A percentile compares a stretch with the other conserved stretches of the same genome.
Evolutionary conservation across 495 filamentous ascomycete species (phyloP).

Genomic region (Penicillium macrosclerotiorum): DNA sequence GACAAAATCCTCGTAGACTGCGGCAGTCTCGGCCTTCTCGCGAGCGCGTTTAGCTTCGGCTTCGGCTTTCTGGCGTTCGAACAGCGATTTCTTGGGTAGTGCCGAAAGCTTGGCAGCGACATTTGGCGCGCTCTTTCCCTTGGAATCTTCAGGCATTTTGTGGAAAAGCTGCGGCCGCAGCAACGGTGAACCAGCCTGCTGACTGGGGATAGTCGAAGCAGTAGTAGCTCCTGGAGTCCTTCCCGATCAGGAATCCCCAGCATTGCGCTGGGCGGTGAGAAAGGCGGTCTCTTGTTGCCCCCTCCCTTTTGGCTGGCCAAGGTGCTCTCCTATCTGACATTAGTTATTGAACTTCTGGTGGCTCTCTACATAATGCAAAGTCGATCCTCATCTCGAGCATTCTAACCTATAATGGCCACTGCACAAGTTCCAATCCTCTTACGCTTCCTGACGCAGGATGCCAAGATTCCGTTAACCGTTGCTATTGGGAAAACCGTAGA

Average conservation of each 20-base stretch:
- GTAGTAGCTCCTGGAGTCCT: not conserved
- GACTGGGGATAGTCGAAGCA: not conserved
- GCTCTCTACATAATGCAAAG: not conserved
- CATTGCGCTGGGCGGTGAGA: not conserved
- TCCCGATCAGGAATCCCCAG: not conserved
- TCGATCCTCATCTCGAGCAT: not conserved
- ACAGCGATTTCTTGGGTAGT: constrained; percentile 80
- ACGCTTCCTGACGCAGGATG: constrained; percentile 71
- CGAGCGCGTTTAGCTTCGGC: constrained; percentile 86
- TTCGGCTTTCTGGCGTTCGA: constrained; percentile 90
- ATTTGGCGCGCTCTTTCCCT: constrained; percentile 72
- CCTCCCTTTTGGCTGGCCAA: not conserved
- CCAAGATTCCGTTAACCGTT: constrained; percentile 65
- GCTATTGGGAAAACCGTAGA: constrained; percentile 69
- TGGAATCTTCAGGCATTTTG: constrained; percentile 44
- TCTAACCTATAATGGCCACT: constrained; percentile 18
- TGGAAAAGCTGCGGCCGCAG: constrained; percentile 25
- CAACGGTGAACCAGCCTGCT: constrained; percentile 6
- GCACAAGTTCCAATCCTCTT: constrained; percentile 64
- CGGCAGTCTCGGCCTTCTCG: constrained; percentile 86
- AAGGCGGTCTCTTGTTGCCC: not conserved
- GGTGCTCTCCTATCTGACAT: not conserved
- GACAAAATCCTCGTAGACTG: constrained; percentile 86
- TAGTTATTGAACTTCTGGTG: too few species aligned
- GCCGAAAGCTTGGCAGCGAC: constrained; percentile 79